phyloP scores from a whole-genome alignment of 2,329 filamentous ascomycete species.

The Fusarium udum region DNA sequence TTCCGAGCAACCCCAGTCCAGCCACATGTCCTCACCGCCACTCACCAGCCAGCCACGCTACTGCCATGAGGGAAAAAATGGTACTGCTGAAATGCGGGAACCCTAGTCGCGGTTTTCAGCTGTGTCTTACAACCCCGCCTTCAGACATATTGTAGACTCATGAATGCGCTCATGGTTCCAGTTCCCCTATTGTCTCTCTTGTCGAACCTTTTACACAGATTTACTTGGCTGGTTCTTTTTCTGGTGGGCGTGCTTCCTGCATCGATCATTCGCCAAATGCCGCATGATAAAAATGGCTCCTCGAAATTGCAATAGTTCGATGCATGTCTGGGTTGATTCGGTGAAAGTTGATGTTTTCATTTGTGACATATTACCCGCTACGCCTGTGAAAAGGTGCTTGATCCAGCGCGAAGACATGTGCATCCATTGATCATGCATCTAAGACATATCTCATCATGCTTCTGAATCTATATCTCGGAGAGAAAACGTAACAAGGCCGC shows the following conservation, averaged over 20 bases:
- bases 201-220: background rate
- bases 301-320: background rate
- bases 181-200: no score
- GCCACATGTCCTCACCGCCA: background rate
- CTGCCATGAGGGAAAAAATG: no score
- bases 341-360: background rate
- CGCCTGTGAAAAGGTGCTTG: rapidly evolving
- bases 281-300: no score
- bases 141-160: no score
- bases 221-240: rapidly evolving
- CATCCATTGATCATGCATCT: background rate
- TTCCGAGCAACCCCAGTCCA: background rate
- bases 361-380: no score
- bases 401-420: rapidly evolving
- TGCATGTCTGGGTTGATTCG: background rate
- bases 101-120: background rate
- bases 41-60: background rate
- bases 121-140: background rate
- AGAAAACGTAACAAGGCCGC: background rate
- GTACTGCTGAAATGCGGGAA: no score
- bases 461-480: background rate
- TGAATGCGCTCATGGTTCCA: no score
- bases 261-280: background rate
- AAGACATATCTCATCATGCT: background rate
- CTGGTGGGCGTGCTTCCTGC: no score